These are phyloP conservation scores for Epichloe gansuensis DNA, from an alignment of 2,329 filamentous ascomycete genomes.

Conservation along the genomic window DNA sequence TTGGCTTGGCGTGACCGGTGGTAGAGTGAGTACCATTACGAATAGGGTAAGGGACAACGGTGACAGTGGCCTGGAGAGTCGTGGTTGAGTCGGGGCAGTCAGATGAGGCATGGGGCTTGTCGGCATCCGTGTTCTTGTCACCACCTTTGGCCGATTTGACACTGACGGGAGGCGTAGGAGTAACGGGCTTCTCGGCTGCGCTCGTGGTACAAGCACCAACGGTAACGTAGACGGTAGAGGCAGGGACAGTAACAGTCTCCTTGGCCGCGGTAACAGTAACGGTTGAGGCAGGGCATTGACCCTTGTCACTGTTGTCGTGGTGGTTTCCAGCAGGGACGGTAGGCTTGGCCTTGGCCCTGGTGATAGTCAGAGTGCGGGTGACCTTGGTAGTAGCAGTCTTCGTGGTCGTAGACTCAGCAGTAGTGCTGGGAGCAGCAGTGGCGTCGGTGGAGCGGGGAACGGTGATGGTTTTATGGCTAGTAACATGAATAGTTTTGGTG, in stretches of 20 bases:
- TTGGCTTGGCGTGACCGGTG: conserved; percentile 20
- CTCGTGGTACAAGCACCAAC: conserved; percentile 14
- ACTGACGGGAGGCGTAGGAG: conserved; percentile 13
- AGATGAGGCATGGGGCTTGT: background rate
- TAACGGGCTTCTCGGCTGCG: conserved; percentile 5
- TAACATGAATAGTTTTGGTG: conserved; percentile 32
- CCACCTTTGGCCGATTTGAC: conserved; percentile 5
- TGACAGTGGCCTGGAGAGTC: conserved; percentile 19
- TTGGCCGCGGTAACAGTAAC: conserved; percentile 15
- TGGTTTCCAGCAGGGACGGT: conserved; percentile 12
- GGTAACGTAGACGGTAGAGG: conserved; percentile 26
- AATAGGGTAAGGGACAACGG: conserved; percentile 30
- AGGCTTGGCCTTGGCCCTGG: conserved; percentile 8
- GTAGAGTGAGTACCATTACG: conserved; percentile 23
- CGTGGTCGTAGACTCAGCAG: conserved; percentile 24
- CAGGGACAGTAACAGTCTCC: conserved; percentile 18
- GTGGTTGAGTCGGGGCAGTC: conserved; percentile 10
- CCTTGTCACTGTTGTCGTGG: conserved; percentile 8
- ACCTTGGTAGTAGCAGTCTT: conserved; percentile 24
- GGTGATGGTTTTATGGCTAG: conserved; percentile 26
- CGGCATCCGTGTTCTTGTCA: conserved; percentile 3
- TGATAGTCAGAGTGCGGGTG: conserved; percentile 24
- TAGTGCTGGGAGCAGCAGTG: conserved; percentile 6
- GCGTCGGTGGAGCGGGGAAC: conserved; percentile 14
- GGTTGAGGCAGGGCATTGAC: conserved; percentile 10